Percentiles rank a stretch among this genome's conserved stretches.
These are phyloP conservation scores for Tylopilus sp. DNA, from an alignment of 1,284 basidiomycete genomes.

Conservation along the genomic window DNA sequence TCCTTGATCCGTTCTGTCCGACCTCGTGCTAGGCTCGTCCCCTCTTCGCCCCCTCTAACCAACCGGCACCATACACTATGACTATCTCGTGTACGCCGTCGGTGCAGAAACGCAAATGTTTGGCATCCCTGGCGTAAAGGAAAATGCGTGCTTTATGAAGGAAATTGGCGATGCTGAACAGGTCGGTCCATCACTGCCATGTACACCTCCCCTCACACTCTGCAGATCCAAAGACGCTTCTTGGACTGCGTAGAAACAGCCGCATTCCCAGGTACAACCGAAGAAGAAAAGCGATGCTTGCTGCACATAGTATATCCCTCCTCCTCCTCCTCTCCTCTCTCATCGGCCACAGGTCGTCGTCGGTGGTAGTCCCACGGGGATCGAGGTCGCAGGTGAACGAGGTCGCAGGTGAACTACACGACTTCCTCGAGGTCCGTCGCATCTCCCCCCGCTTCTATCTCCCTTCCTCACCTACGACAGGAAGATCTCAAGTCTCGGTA, in stretches of 20 bases:
- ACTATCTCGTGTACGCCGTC: conserved; percentile 93
- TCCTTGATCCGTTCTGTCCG: neutral
- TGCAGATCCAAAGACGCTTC: conserved; percentile 67
- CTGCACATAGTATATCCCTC: conserved; percentile 85
- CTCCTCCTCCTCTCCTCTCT: neutral
- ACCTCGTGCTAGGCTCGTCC: conserved; percentile 29
- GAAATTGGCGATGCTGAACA: conserved; percentile 91
- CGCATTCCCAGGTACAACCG: conserved; percentile 86
- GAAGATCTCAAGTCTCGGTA: conserved; percentile 93
- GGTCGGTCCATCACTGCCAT: conserved; percentile 38
- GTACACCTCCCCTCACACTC: conserved; percentile 19
- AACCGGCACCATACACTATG: conserved; percentile 81
- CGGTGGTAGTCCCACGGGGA: conserved; percentile 94
- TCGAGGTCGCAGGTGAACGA: too few relatives aligned
- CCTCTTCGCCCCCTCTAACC: conserved; percentile 29
- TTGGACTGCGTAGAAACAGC: conserved; percentile 90
- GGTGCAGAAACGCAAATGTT: conserved; percentile 96
- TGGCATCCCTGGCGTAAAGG: conserved; percentile 92
- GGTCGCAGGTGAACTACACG: conserved; percentile 84
- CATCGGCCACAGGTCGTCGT: conserved; percentile 71
- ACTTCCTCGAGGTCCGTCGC: conserved; percentile 72
- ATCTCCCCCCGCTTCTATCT: neutral
- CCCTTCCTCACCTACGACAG: conserved; percentile 37
- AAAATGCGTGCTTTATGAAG: conserved; percentile 96
- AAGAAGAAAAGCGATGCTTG: conserved; percentile 83